Percentiles rank a stretch among this genome's conserved stretches.
Conservation (phyloP, 31 red algal species). For the Odonthalia washingtoniensis region DNA sequence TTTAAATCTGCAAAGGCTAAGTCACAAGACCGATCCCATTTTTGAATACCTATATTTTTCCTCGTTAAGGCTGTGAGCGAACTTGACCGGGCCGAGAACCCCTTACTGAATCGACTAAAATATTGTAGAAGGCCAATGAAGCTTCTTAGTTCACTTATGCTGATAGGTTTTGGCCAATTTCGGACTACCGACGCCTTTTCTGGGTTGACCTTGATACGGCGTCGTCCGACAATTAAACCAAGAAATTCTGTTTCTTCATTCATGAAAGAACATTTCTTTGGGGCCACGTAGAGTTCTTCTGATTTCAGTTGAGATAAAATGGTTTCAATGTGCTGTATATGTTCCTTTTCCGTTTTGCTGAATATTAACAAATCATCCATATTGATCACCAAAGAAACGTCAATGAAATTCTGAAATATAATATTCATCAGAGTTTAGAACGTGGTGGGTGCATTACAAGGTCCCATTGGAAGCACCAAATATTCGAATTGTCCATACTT, state of each 20-base stretch:
- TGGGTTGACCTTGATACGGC: neutral
- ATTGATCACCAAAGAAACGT: neutral
- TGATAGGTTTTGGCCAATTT: constrained; percentile 37
- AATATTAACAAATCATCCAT: constrained; percentile 23
- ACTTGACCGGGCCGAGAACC: neutral
- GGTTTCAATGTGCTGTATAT: constrained; percentile 1
- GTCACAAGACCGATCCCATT: no score
- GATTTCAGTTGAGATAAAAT: neutral
- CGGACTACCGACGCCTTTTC: neutral
- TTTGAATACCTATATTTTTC: neutral
- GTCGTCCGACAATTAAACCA: neutral
- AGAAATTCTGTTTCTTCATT: neutral
- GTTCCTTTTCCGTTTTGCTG: neutral
- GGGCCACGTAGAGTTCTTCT: constrained; percentile 33
- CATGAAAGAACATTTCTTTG: constrained; percentile 44
- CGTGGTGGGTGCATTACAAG: neutral
- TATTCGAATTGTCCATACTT: constrained; percentile 41
- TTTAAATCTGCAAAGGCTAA: no score
- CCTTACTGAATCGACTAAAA: constrained; percentile 28
- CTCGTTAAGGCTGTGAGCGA: neutral
- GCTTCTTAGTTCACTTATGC: constrained; percentile 16
- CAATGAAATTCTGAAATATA: constrained; percentile 10
- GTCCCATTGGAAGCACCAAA: neutral
- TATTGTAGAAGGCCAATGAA: constrained; percentile 36
- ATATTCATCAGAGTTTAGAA: constrained; percentile 13